phyloP scores from a whole-genome alignment of 2,329 filamentous ascomycete genomes.

The Magnaporthales sp. region DNA sequence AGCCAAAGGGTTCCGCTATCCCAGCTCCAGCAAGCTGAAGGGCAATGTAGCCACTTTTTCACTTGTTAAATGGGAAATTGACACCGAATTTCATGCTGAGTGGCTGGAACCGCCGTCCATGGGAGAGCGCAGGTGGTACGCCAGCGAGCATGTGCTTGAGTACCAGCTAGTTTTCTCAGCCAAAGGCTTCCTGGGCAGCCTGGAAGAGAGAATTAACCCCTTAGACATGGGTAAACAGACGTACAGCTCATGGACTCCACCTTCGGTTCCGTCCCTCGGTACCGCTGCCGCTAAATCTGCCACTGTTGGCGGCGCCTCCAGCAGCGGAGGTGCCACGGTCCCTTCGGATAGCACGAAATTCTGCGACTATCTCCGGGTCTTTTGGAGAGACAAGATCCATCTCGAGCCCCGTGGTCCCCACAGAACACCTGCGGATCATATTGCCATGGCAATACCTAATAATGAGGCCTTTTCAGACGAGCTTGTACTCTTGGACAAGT shows the following conservation, averaged over 20 bases:
- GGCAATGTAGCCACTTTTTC: not conserved
- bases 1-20: not conserved
- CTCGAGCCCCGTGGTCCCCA: too few relatives aligned
- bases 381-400: not conserved
- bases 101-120: not conserved
- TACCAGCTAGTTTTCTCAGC: not conserved
- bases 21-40: not conserved
- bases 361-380: not conserved
- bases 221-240: not conserved
- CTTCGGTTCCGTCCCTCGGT: too few relatives aligned
- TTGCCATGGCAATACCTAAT: not conserved
- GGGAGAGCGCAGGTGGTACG: not conserved
- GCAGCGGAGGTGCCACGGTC: too few relatives aligned
- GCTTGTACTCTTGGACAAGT: not conserved
- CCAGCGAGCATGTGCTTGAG: not conserved
- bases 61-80: not conserved
- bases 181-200: not conserved
- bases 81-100: not conserved
- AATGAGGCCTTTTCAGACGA: not conserved
- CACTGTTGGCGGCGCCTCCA: too few relatives aligned
- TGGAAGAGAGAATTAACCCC: not conserved
- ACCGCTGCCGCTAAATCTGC: too few relatives aligned
- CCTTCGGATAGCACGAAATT: not conserved
- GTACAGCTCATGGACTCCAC: not conserved
- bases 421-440: not conserved